Conservation (phyloP, 1,284 basidiomycete genomes). For the Taiwanofungus camphoratus region DNA sequence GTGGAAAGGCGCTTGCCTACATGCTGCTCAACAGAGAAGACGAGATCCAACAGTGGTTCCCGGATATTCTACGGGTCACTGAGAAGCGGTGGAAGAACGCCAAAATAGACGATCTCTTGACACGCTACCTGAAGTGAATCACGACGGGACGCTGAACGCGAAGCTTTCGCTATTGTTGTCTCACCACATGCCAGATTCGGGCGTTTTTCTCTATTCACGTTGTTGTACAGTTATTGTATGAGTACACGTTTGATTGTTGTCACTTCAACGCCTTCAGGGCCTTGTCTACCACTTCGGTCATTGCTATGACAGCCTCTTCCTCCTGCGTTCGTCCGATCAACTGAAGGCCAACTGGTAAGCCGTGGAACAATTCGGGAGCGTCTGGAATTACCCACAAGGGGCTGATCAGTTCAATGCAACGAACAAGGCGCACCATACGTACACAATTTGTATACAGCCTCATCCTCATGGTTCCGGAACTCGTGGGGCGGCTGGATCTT, state of each 20-base stretch:
- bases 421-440: conserved; percentile 19
- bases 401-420: conserved; percentile 34
- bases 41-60: conserved; percentile 39
- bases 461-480: conserved; percentile 37
- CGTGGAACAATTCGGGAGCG: conserved; percentile 37
- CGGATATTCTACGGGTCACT: conserved; percentile 43
- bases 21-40: conserved; percentile 43
- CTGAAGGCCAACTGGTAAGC: conserved; percentile 47
- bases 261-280: conserved; percentile 21
- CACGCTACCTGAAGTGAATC: conserved; percentile 19
- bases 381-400: conserved; percentile 46
- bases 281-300: conserved; percentile 33
- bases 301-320: conserved; percentile 43
- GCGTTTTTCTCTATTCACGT: no score
- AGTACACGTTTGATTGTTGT: neutral
- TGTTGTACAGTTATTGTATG: no score
- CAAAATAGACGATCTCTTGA: conserved; percentile 28
- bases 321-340: conserved; percentile 43
- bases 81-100: conserved; percentile 45
- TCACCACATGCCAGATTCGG: no score
- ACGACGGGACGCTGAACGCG: neutral
- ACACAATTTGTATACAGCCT: conserved; percentile 41
- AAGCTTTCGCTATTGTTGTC: no score
- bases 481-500: conserved; percentile 29
- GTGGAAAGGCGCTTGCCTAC: conserved; percentile 47